Conservation (phyloP, 2,329 filamentous ascomycete species). For the Verticillium dahliae region DNA sequence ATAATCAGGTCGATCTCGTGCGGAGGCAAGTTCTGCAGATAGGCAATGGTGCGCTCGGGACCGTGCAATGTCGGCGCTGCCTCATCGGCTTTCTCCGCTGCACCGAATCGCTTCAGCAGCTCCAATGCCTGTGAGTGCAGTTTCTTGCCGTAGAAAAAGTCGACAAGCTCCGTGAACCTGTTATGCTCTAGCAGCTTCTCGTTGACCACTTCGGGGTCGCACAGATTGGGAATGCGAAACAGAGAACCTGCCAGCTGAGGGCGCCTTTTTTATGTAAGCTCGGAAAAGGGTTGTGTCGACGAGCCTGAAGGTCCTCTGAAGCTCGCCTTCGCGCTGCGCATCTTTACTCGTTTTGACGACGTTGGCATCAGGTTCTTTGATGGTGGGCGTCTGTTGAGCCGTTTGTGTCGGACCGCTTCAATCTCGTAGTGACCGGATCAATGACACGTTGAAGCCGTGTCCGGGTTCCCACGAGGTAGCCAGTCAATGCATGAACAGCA, state of each 20-base stretch:
- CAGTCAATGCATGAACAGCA: slow-evolving; percentile 76
- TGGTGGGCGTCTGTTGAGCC: slow-evolving; percentile 38
- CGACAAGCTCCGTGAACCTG: slow-evolving; percentile 89
- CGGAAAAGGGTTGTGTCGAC: slow-evolving; percentile 94
- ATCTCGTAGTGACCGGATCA: slow-evolving; percentile 54
- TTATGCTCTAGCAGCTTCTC: slow-evolving; percentile 84
- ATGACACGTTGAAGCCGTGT: slow-evolving; percentile 55
- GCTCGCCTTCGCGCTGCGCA: slow-evolving; percentile 60
- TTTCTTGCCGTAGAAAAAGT: slow-evolving; percentile 94
- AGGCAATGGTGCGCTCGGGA: slow-evolving; percentile 76
- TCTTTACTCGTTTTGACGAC: too few species aligned
- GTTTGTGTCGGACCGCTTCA: slow-evolving; percentile 43
- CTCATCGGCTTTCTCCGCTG: slow-evolving; percentile 42
- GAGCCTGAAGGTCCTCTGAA: slow-evolving; percentile 71
- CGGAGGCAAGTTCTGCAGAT: slow-evolving; percentile 82
- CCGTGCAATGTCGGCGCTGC: slow-evolving; percentile 60
- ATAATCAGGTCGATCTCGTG: slow-evolving; percentile 87
- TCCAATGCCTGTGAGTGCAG: slow-evolving; percentile 83
- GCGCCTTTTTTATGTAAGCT: slow-evolving; percentile 82
- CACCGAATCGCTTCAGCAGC: slow-evolving; percentile 74
- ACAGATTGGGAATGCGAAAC: slow-evolving; percentile 95
- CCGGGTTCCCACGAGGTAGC: slow-evolving; percentile 82
- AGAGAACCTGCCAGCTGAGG: slow-evolving; percentile 80
- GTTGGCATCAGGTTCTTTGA: slow-evolving; percentile 52
- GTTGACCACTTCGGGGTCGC: slow-evolving; percentile 91